Evolutionary conservation across 768 basidiomycete species (phyloP).

Genomic region (Cubamyces lactineus): DNA sequence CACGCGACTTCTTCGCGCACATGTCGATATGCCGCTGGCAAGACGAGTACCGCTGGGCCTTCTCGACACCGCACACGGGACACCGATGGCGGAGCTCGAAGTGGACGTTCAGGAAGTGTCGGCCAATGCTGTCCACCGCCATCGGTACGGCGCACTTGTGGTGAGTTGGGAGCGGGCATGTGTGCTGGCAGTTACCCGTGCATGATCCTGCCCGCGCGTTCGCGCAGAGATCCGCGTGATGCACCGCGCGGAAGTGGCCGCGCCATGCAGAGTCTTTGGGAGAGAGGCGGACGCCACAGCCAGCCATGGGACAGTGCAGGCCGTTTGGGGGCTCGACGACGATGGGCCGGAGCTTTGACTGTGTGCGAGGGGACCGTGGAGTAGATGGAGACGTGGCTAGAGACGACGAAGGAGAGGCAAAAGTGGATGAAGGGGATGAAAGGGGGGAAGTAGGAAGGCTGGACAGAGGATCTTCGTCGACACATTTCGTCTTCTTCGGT

Average conservation of each 20-base stretch:
- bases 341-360: constrained; percentile 1
- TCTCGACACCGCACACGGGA: constrained; percentile 11
- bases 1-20: neutral
- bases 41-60: constrained; percentile 16
- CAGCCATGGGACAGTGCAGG: constrained; percentile 6
- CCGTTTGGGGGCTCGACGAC: neutral
- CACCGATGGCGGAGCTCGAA: constrained; percentile 1
- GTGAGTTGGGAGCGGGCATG: neutral
- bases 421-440: neutral
- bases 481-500: neutral
- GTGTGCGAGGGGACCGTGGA: neutral
- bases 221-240: constrained; percentile 10
- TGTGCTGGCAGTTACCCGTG: constrained; percentile 1
- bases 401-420: neutral
- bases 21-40: constrained; percentile 14
- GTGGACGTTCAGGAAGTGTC: constrained; percentile 17
- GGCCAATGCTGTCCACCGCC: constrained; percentile 15
- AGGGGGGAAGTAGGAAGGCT: neutral
- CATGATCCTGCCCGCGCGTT: neutral
- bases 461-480: too few relatives aligned
- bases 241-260: constrained; percentile 7
- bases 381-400: neutral
- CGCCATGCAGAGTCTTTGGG: constrained; percentile 13
- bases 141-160: neutral
- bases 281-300: neutral